Conservation (phyloP, 192 early-diverging fungal species). For the Backusella psychrophila region DNA sequence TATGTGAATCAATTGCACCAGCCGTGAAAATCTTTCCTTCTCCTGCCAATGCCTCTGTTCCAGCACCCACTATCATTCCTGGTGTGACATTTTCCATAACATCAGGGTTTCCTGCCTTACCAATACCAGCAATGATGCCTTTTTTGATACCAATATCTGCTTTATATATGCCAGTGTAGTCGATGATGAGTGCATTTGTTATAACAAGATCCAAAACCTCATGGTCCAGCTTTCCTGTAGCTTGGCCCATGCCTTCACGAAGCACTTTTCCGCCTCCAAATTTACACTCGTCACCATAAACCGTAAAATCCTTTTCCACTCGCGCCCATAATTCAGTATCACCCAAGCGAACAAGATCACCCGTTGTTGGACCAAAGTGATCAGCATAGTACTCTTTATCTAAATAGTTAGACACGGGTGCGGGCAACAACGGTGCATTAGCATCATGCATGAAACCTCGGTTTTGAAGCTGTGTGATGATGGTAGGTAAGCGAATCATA, state of each 20-base stretch:
- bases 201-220: conserved; percentile 93
- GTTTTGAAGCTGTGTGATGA: conserved; percentile 45
- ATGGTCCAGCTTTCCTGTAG: conserved; percentile 54
- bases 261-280: conserved; percentile 96
- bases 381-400: conserved; percentile 81
- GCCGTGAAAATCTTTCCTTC: conserved; percentile 93
- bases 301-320: conserved; percentile 87
- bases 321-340: conserved; percentile 84
- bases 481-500: conserved; percentile 38
- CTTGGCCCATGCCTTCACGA: conserved; percentile 97
- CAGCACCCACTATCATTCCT: conserved; percentile 87
- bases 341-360: conserved; percentile 87
- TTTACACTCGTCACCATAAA: conserved; percentile 94
- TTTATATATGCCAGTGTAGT: conserved; percentile 95
- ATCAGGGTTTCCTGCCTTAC: conserved; percentile 98
- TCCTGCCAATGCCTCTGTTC: conserved; percentile 90
- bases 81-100: conserved; percentile 90
- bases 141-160: conserved; percentile 94
- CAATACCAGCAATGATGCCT: conserved; percentile 85
- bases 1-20: conserved; percentile 90
- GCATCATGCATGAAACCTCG: conserved; percentile 69
- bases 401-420: conserved; percentile 55
- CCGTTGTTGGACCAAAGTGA: conserved; percentile 90
- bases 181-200: conserved; percentile 90
- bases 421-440: conserved; percentile 43